Evolutionary conservation across 2,329 filamentous ascomycete genomes (phyloP).

Genomic region (Fusarium sp.): DNA sequence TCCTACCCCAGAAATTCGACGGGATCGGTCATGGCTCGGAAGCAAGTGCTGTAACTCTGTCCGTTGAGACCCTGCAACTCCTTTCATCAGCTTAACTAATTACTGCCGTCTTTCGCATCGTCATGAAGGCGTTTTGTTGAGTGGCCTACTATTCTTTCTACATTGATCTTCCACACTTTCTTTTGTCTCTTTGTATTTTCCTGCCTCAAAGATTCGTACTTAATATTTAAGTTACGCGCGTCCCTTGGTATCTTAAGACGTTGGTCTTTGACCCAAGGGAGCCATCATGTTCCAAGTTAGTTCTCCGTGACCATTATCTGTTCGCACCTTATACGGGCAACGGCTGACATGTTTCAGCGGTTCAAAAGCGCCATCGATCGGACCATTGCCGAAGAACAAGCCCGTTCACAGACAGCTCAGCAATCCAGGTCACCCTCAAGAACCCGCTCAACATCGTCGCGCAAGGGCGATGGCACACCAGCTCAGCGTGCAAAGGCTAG

Average conservation of each 20-base stretch:
- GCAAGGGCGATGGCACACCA: conserved; percentile 50
- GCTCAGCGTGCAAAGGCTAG: conserved; percentile 49
- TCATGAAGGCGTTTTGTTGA: conserved; percentile 30
- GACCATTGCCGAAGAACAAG: conserved; percentile 90
- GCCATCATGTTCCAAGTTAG: conserved; percentile 46
- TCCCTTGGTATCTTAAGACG: conserved; percentile 31
- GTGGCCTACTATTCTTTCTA: not conserved
- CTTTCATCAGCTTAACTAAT: conserved; percentile 24
- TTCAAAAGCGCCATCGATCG: conserved; percentile 86
- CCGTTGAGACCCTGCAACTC: conserved; percentile 32
- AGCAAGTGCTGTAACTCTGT: conserved; percentile 28
- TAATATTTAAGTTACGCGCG: conserved; percentile 10
- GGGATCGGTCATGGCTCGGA: conserved; percentile 2
- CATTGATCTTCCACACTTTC: not conserved
- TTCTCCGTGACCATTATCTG: not conserved
- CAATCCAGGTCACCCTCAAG: conserved; percentile 54
- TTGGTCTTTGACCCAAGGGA: conserved; percentile 32
- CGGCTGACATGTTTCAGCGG: conserved; percentile 60
- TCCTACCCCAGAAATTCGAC: conserved; percentile 27
- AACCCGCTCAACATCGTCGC: conserved; percentile 49
- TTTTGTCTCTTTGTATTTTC: not conserved
- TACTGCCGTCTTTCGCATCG: conserved; percentile 7
- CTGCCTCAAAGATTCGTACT: not conserved
- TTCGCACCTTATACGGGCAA: not conserved
- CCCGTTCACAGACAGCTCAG: conserved; percentile 69